phyloP scores from a whole-genome alignment of 176 grass and related monocot genomes.

The Calamus simplicifolius region DNA sequence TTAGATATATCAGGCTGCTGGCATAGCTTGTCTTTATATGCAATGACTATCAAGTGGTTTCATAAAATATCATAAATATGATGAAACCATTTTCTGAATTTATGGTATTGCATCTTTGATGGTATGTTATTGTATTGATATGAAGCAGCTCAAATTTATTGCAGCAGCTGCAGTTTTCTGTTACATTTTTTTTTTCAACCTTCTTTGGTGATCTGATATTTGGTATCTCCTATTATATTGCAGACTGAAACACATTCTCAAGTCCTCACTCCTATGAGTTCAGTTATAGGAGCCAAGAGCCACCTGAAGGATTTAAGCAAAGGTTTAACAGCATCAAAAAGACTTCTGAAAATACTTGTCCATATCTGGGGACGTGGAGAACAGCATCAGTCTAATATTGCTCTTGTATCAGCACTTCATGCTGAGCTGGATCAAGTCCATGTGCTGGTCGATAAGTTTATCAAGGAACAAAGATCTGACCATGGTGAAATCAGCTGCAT shows the following conservation, averaged over 20 bases:
- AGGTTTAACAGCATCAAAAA: constrained; percentile 48
- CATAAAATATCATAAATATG: too few relatives aligned
- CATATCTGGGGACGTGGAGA: constrained; percentile 26
- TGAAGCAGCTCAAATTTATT: constrained; percentile 6
- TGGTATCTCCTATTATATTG: constrained; percentile 1
- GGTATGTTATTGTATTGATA: too few relatives aligned
- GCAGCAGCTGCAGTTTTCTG: background rate
- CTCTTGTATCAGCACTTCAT: constrained; percentile 50
- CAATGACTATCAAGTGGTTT: too few relatives aligned
- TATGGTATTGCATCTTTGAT: too few relatives aligned
- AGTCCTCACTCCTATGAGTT: background rate
- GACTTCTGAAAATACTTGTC: constrained; percentile 49
- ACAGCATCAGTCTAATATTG: constrained; percentile 32
- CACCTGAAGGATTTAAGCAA: constrained; percentile 41
- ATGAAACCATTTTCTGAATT: too few relatives aligned
- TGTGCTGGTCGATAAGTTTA: constrained; percentile 26
- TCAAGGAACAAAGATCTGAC: constrained; percentile 6
- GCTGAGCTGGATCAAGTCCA: constrained; percentile 44
- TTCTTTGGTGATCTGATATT: background rate
- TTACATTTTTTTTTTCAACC: background rate
- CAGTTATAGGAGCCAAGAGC: constrained; percentile 10
- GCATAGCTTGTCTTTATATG: too few relatives aligned
- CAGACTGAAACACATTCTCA: constrained; percentile 25
- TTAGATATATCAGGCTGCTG: too few relatives aligned
- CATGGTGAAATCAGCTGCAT: background rate